Evolutionary conservation across 2,329 filamentous ascomycete species (phyloP), one percentile per base, ranked within the genome.

Genomic region (Botrytis sinoallii): DNA sequence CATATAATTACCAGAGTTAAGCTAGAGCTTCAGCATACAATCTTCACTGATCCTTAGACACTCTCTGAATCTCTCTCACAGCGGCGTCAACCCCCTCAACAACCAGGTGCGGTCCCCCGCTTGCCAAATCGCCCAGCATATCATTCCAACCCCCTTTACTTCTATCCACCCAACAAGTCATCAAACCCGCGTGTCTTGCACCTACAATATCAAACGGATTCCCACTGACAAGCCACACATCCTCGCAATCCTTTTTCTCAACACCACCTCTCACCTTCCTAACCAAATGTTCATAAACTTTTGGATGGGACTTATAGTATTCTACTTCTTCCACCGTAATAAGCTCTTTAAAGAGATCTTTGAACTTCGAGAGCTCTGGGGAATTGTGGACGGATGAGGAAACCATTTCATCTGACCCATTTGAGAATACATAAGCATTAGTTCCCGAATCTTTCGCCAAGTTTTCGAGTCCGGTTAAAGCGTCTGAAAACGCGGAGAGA

Each of bases 151-250:
- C 75, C 4, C 81, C 84, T 0, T 87, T 87, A 22, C 80, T 81
- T 40, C 92, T 84, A 82, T 93, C 90, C 9, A 94, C 87, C 89
- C 90, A 94, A 20, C 86, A 88, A 38, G 89, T 87, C 77, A 87
- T 85, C 82, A 93, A 83, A 0, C 91, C 91, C 8, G 86, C 84
- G 1, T 85, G 84, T 75, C 85, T 85, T 0, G 91, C 90, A 0
- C 92, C 92, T 0, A 90, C 86, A 25, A 92, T 83, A 80, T 94
- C 92, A 79, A 94, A 94, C 3, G 92, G 89, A 79, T 94, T 94
- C 1, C 88, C 88, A 76, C 87, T 92, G 9, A 95, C 86, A 12
- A 94, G 81, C 90, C 91, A 93, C 22, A 93, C 84, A 40, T 86
- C 83, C 1, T 80, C 82, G 76, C 85, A 83, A 29, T 85, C 55